Conservation (phyloP, 371 early-diverging fungal species). For the Mucor piriformis region DNA sequence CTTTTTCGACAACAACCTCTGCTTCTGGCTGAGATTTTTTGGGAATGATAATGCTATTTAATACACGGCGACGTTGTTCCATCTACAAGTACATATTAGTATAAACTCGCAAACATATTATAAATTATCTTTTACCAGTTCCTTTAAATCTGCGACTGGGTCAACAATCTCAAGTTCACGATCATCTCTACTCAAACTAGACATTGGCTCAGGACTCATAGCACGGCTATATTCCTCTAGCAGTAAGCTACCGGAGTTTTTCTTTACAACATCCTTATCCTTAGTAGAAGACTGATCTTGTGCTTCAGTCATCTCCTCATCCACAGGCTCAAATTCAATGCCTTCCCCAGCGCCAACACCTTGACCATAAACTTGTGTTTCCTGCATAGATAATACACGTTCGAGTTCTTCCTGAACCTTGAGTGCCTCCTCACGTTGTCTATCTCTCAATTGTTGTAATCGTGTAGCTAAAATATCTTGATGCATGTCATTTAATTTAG, state of each 20-base stretch:
- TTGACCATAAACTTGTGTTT: constrained; percentile 51
- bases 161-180: constrained; percentile 59
- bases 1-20: constrained; percentile 17
- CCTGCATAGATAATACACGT: constrained; percentile 58
- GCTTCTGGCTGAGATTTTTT: constrained; percentile 36
- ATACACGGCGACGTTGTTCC: constrained; percentile 60
- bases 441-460: constrained; percentile 67
- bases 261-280: constrained; percentile 11
- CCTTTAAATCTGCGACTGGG: constrained; percentile 62
- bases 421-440: constrained; percentile 66
- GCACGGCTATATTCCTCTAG: constrained; percentile 57
- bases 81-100: constrained; percentile 31
- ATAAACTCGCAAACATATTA: not conserved
- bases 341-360: constrained; percentile 53
- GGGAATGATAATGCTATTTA: constrained; percentile 61
- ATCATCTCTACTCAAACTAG: constrained; percentile 57
- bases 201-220: constrained; percentile 70
- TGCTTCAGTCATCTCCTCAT: constrained; percentile 43
- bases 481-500: constrained; percentile 76
- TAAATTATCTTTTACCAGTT: constrained; percentile 50
- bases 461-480: constrained; percentile 70
- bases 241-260: constrained; percentile 17
- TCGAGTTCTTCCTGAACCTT: constrained; percentile 72
- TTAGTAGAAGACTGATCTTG: constrained; percentile 39
- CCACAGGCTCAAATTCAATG: constrained; percentile 46